A percentile compares a stretch with the other conserved stretches of the same genome.
phyloP scores from a whole-genome alignment of 2,329 filamentous ascomycete genomes.

The Colletotrichum sp. region DNA sequence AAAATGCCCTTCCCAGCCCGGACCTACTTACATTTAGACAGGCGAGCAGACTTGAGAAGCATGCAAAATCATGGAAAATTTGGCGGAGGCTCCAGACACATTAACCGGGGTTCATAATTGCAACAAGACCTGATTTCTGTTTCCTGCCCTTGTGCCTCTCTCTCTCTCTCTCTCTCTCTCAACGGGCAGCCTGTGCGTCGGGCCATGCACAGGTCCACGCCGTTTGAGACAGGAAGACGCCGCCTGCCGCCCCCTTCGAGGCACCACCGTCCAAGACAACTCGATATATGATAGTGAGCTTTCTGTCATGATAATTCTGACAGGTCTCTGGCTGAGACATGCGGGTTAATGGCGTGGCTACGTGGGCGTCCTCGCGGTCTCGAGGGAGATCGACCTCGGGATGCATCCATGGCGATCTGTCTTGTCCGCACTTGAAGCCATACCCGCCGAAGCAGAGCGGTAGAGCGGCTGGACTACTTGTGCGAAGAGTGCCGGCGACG shows the following conservation, averaged over 20 bases:
- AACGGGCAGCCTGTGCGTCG: background rate
- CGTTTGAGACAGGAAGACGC: background rate
- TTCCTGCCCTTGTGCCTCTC: background rate
- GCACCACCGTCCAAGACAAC: background rate
- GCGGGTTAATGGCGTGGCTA: background rate
- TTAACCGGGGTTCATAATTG: background rate
- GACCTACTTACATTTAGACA: background rate
- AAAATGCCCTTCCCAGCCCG: background rate
- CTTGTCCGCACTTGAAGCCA: background rate
- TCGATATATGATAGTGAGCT: background rate
- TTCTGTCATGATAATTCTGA: background rate
- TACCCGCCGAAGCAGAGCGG: background rate
- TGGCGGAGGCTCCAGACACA: background rate
- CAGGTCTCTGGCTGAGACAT: background rate
- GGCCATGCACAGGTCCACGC: background rate
- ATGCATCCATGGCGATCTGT: background rate
- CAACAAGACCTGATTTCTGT: background rate
- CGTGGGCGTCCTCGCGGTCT: background rate
- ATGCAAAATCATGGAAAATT: background rate
- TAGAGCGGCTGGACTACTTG: background rate
- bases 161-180: background rate
- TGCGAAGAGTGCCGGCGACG: background rate
- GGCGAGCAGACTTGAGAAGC: background rate
- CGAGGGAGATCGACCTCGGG: constrained; percentile 1
- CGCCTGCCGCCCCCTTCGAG: background rate